Percentiles rank a stretch among this genome's conserved stretches.
Evolutionary conservation across 1,284 basidiomycete genomes (phyloP).

Genomic region (Papiliotrema laurentii): DNA sequence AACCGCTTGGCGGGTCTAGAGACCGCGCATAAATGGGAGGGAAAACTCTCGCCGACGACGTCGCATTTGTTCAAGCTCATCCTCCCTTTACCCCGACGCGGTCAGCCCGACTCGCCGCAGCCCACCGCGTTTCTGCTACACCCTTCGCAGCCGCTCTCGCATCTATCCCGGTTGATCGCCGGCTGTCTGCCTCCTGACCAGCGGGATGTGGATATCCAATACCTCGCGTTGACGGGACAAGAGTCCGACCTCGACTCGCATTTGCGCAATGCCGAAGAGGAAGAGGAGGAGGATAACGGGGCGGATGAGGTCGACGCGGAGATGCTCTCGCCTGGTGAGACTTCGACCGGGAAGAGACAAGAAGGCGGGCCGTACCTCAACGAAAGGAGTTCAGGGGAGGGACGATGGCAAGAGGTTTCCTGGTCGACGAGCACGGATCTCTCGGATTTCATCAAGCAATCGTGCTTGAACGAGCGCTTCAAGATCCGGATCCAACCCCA

Average conservation of each 20-base stretch:
- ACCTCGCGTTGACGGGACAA: constrained; percentile 48
- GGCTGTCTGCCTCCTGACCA: constrained; percentile 39
- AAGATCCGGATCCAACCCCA: constrained; percentile 53
- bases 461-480: constrained; percentile 57
- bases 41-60: constrained; percentile 59
- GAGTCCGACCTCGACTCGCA: constrained; percentile 43
- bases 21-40: constrained; percentile 35
- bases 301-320: background rate
- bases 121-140: constrained; percentile 56
- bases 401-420: constrained; percentile 42
- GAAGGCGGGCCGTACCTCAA: constrained; percentile 30
- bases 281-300: constrained; percentile 1
- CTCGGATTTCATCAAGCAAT: constrained; percentile 63
- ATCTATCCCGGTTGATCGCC: constrained; percentile 50
- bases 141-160: constrained; percentile 45
- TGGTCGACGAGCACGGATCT: constrained; percentile 67
- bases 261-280: constrained; percentile 27
- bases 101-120: constrained; percentile 7
- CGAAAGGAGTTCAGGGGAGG: constrained; percentile 31
- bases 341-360: constrained; percentile 9
- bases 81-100: constrained; percentile 53
- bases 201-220: constrained; percentile 50
- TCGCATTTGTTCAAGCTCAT: constrained; percentile 65
- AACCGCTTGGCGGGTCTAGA: constrained; percentile 21
- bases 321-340: constrained; percentile 2